Conservation (phyloP, 2,329 filamentous ascomycete genomes). For the Colletotrichum euphorbiae region DNA sequence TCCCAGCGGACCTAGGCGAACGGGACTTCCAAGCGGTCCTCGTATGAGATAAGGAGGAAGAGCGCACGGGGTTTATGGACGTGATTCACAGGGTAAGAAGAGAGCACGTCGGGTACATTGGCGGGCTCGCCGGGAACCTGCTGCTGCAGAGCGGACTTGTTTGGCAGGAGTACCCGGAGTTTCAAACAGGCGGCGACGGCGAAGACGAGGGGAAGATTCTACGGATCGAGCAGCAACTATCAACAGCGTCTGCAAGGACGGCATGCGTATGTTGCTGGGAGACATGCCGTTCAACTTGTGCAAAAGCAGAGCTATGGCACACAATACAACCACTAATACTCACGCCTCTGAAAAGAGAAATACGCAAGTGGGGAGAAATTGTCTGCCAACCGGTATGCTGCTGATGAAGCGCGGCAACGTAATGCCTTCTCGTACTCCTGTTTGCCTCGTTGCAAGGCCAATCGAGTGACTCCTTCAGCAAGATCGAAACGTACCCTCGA, state of each 20-base stretch:
- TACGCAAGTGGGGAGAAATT: neutral
- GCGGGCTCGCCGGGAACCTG: neutral
- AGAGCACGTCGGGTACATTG: neutral
- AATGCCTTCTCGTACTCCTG: neutral
- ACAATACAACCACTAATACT: conserved; percentile 33
- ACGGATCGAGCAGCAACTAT: neutral
- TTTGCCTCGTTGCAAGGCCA: neutral
- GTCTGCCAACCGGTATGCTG: neutral
- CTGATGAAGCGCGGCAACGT: neutral
- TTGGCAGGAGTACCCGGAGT: neutral
- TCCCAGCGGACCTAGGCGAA: conserved; percentile 58
- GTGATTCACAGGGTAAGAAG: neutral
- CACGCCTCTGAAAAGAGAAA: neutral
- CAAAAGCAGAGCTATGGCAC: conserved; percentile 31
- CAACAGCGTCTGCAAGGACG: conserved; percentile 7
- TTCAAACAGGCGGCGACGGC: neutral
- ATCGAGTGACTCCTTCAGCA: neutral
- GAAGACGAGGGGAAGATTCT: conserved; percentile 8
- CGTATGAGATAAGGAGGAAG: conserved; percentile 53
- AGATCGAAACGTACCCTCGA: neutral
- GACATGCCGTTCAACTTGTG: conserved; percentile 13
- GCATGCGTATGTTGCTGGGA: conserved; percentile 33
- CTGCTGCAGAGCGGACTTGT: neutral
- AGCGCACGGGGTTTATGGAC: neutral
- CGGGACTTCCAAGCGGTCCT: conserved; percentile 47